Base-by-base conservation (phyloP, 2,329 filamentous ascomycete genomes). In the Monilinia fructigena region DNA sequence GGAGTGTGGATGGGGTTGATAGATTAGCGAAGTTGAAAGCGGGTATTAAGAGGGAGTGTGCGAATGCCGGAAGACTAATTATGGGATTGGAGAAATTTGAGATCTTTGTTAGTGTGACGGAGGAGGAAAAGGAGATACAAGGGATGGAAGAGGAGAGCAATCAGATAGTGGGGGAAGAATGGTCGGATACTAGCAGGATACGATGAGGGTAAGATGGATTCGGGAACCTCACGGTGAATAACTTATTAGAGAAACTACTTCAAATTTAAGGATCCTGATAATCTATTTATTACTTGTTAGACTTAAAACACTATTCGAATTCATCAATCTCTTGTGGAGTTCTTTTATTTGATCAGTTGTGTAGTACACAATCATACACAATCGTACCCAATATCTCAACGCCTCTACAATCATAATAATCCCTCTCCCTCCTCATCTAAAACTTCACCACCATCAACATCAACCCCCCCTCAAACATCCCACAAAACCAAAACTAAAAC, bases 51-150 rank as follows among this genome's bases (percentile, higher is more conserved):
- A 59, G 42, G 28, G 42, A 59, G 26, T 35, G 56, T 48, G 56
- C 35, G 26, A 59, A 35, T 35, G 42, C 56, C 11, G 56, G 26
- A 42, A 59, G 6, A 14, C 23, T 59, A 20, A 20, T 59, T 11
- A 48, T 59, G 42, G 56, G 42, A 14, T 23, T 59, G 20, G 28
- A 48, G 28, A 35, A 14, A 35, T 59, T 59, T 14, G 56, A 35
- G 56, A 31, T 59, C 14, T 48, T 48, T 8, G 42, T 59, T 35
- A 23, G 56, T 23, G n/a, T 23, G 12, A 23, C 26, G 42, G 56
- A 59, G n/a, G 42, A 35, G 12, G 6, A 1, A 3, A 8, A 3
- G 12, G 12, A 5, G 18, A 12, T 3, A 20, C 16, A 48, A 6
- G 56, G 26, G 6, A 26, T 16, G 4, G 11, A 23, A 5, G 40